Evolutionary conservation across 106 monocot genomes (phyloP).

Genomic region (Xerophyta viscosa): DNA sequence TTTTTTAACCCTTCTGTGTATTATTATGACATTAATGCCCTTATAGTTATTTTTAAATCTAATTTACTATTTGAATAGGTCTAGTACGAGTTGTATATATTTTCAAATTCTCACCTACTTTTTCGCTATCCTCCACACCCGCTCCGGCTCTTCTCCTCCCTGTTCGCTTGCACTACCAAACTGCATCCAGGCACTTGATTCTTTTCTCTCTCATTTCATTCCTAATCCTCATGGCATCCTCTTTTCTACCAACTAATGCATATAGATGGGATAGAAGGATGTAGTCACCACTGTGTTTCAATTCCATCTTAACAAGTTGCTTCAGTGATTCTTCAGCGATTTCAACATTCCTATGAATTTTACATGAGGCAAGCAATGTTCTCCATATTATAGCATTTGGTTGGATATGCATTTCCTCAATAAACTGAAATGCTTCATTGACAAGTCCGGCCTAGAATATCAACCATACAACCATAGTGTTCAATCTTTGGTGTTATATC

Average conservation of each 20-base stretch:
- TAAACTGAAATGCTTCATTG: constrained; percentile 42
- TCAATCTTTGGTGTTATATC: constrained; percentile 48
- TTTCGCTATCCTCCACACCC: too few species aligned
- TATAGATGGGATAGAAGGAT: constrained; percentile 64
- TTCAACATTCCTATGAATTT: constrained; percentile 57
- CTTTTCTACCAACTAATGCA: constrained; percentile 37
- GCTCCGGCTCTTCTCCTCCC: too few species aligned
- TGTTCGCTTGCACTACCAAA: constrained; percentile 51
- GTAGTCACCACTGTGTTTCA: constrained; percentile 62
- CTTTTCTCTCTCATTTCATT: constrained; percentile 57
- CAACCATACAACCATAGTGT: constrained; percentile 73
- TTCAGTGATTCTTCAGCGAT: constrained; percentile 43
- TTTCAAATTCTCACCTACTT: too few species aligned
- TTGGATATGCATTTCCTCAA: constrained; percentile 41
- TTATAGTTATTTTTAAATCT: too few species aligned
- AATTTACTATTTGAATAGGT: too few species aligned
- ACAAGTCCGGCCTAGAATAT: constrained; percentile 52
- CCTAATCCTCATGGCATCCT: constrained; percentile 41
- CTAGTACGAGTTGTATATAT: too few species aligned
- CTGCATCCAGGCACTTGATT: constrained; percentile 59
- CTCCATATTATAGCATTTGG: constrained; percentile 69
- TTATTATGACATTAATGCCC: too few species aligned
- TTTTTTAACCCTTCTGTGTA: too few species aligned
- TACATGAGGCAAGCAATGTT: constrained; percentile 55
- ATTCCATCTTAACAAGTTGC: constrained; percentile 41